phyloP scores from a whole-genome alignment of 345 rosid genomes.

The Psidium guajava region DNA sequence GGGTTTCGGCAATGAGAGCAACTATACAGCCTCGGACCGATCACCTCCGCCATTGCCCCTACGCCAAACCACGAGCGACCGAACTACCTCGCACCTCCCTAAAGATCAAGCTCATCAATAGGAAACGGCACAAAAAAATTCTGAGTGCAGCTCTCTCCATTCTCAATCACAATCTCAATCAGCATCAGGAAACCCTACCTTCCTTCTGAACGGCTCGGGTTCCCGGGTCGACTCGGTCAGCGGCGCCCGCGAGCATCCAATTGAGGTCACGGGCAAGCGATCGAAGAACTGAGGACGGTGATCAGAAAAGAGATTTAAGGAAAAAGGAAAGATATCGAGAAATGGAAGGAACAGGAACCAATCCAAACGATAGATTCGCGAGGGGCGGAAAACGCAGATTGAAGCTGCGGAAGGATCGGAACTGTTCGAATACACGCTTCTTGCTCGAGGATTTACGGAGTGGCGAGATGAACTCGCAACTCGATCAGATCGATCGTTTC shows the following conservation, averaged over 20 bases:
- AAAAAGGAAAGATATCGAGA: too few species aligned
- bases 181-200: neutral
- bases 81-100: neutral
- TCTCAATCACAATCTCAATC: neutral
- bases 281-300: neutral
- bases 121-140: neutral
- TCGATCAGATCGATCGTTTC: neutral
- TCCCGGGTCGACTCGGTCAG: neutral
- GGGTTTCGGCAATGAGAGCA: constrained; percentile 12
- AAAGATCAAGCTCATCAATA: neutral
- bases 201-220: neutral
- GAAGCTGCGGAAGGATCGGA: neutral
- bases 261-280: neutral
- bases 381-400: neutral
- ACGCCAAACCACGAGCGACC: neutral
- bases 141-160: neutral
- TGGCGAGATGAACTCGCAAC: neutral
- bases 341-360: neutral
- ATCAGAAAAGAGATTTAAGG: neutral
- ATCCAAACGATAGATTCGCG: neutral
- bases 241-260: neutral
- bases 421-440: neutral
- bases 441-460: neutral
- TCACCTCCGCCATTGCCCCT: neutral
- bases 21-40: constrained; percentile 12